phyloP scores from a whole-genome alignment of 2,329 filamentous ascomycete genomes.

The Ophiostoma novo-ulmi region DNA sequence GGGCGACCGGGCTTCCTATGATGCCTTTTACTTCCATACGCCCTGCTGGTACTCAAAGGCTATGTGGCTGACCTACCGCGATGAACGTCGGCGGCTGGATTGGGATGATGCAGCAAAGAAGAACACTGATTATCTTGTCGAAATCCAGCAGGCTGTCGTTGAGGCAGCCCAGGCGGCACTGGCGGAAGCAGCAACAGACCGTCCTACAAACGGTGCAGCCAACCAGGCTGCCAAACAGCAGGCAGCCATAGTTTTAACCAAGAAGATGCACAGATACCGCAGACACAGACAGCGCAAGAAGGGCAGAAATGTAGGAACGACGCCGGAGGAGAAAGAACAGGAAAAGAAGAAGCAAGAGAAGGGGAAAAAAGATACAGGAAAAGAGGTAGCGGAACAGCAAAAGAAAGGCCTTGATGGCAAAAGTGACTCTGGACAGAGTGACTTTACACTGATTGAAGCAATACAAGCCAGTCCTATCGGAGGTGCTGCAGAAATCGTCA shows the following conservation, averaged over 20 bases:
- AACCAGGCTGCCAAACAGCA: neutral
- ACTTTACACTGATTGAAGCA: neutral
- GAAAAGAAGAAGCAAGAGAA: too few relatives aligned
- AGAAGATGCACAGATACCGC: neutral
- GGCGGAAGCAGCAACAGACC: neutral
- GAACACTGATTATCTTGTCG: neutral
- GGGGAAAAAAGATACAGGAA: neutral
- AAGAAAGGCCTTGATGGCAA: neutral
- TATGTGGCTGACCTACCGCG: slow-evolving; percentile 16
- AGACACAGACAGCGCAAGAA: neutral
- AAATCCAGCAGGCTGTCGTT: neutral
- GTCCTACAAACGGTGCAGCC: neutral
- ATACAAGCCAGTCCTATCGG: neutral
- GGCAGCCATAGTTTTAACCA: neutral
- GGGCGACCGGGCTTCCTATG: slow-evolving; percentile 17
- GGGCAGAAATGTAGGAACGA: neutral
- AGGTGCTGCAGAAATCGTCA: too few relatives aligned
- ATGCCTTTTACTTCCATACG: slow-evolving; percentile 20
- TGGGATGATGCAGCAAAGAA: neutral
- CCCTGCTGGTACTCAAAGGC: slow-evolving; percentile 20
- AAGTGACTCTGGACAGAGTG: neutral
- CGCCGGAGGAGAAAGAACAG: too few relatives aligned
- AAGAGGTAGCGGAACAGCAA: neutral
- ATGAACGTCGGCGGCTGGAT: slow-evolving; percentile 16
- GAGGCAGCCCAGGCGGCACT: neutral